A percentile compares a stretch with the other conserved stretches of the same genome.
These are phyloP conservation scores for Fusarium newnesense DNA, from an alignment of 2,329 filamentous ascomycete species.

Conservation along the genomic window DNA sequence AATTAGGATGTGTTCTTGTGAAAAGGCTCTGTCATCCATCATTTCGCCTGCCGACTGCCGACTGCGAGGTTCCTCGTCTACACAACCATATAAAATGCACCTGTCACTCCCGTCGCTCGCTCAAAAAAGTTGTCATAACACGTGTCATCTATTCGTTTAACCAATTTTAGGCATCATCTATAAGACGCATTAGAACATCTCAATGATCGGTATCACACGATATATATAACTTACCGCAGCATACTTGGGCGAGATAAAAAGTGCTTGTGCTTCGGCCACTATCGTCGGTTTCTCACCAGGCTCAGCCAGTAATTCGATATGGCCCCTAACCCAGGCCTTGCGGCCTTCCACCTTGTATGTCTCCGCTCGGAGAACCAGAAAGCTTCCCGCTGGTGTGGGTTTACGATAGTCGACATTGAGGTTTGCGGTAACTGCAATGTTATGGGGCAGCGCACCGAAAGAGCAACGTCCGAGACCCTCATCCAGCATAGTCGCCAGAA, in stretches of 20 bases:
- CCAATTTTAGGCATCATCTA: slow-evolving; percentile 48
- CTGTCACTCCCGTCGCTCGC: slow-evolving; percentile 24
- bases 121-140: slow-evolving; percentile 19
- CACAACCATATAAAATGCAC: slow-evolving; percentile 13
- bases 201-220: not conserved
- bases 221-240: slow-evolving; percentile 69
- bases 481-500: slow-evolving; percentile 92
- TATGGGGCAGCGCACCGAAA: slow-evolving; percentile 87
- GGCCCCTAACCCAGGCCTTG: slow-evolving; percentile 93
- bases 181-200: not conserved
- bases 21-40: slow-evolving; percentile 8
- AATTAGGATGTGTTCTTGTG: slow-evolving; percentile 17
- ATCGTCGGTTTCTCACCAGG: slow-evolving; percentile 70
- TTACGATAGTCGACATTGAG: slow-evolving; percentile 84
- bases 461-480: slow-evolving; percentile 90
- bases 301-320: slow-evolving; percentile 80
- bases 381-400: slow-evolving; percentile 79
- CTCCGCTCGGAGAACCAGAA: slow-evolving; percentile 80
- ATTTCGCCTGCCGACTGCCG: not conserved
- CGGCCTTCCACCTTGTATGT: slow-evolving; percentile 89
- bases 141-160: slow-evolving; percentile 27
- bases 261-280: slow-evolving; percentile 82
- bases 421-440: slow-evolving; percentile 86
- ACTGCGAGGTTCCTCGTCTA: slow-evolving; percentile 6
- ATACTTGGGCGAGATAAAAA: slow-evolving; percentile 90